A percentile compares a stretch with the other conserved stretches of the same genome.
Conservation (phyloP, 2,329 filamentous ascomycete species). For the Talaromyces sp. region DNA sequence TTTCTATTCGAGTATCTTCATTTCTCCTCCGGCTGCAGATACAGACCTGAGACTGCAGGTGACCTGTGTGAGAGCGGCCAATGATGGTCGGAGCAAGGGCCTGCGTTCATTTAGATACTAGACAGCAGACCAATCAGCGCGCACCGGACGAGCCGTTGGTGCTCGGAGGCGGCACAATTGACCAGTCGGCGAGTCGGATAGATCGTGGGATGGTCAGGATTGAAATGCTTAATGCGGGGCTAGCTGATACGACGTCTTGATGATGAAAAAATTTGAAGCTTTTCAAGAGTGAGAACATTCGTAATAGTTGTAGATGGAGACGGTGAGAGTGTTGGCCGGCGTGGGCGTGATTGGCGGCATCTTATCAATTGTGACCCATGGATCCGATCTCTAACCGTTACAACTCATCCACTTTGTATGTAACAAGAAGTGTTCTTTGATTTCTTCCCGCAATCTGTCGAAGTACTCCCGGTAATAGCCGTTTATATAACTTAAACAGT, state of each 20-base stretch:
- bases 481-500: not conserved
- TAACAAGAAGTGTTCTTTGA: not conserved
- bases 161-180: slow-evolving; percentile 7
- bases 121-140: not conserved
- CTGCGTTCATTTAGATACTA: not conserved
- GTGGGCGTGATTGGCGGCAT: not conserved
- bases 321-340: not conserved
- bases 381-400: not conserved
- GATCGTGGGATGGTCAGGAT: not conserved
- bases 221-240: slow-evolving; percentile 2
- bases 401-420: not conserved
- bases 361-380: not conserved
- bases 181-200: slow-evolving; percentile 4
- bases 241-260: not conserved
- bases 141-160: not conserved
- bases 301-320: not conserved
- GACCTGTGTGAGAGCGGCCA: slow-evolving; percentile 6
- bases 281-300: not conserved
- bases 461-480: not conserved
- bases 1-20: not conserved
- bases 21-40: not conserved
- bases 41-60: slow-evolving; percentile 2
- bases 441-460: not conserved
- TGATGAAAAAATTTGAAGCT: not conserved
- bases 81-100: slow-evolving; percentile 2